Evolutionary conservation across 164 flowering plant species (phyloP), one percentile per base, ranked within the genome.

Genomic region (Nelumbo lutea): DNA sequence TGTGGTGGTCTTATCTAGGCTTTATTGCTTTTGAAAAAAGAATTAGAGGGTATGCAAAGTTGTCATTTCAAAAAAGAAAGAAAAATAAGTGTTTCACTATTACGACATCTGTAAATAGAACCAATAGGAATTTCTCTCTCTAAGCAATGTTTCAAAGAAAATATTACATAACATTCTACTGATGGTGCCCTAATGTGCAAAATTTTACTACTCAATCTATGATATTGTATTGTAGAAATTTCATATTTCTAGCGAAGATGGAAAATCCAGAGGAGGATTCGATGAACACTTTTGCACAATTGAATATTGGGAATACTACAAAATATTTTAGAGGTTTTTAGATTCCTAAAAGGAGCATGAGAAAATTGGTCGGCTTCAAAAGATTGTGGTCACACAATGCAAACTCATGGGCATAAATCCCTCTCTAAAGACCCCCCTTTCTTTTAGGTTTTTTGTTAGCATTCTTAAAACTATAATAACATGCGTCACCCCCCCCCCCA

Each of bases 341-440:
- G 88, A 85, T 2, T 79, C 85, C 10, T 98, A 93, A 78, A 85
- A 65, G 75, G 87, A 82, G 60, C 86, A 83, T 69, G 66, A 75
- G 63, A 98, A 93, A 90, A 73, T 96, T 75, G 90, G 84, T 61
- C 86, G 83, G 80, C 85, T 96, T 14, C 84, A 87, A 69, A 77
- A 68, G 42, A 77, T 90, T 51, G 95, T 96, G 53, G 77, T 79
- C 71, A 76, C 79, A 3, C 99, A 96, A 76, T 93, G 98, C 85
- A 79, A 83, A 53, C 92, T 96, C 75, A 96, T 98, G 42, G 98
- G 98, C 61, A 96, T 81, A 73, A 96, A 96, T 68, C 99, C 99
- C 91, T 96, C 42, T 85, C 98, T 58, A 96, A 96, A 75, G 98
- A 96, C 71, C 42, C 57, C 66, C 59, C 11, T 57, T 6, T 53